Conservation (phyloP, 768 basidiomycete species). For the Tulasnella calospora region DNA sequence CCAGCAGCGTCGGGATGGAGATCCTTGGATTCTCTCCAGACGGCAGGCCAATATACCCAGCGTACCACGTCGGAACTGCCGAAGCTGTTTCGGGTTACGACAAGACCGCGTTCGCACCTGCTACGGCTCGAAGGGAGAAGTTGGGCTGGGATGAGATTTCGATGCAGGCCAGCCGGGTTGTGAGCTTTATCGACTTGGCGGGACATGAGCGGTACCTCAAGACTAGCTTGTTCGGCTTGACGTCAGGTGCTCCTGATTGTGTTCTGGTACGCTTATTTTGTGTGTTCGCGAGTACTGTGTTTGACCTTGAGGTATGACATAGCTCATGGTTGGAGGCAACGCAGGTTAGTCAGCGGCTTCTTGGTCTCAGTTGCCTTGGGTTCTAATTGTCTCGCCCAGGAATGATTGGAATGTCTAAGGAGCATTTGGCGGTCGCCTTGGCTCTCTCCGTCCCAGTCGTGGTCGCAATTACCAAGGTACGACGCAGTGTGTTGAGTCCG, state of each 20-base stretch:
- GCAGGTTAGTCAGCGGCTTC: conserved; percentile 44
- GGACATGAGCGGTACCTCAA: conserved; percentile 70
- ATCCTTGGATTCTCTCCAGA: conserved; percentile 81
- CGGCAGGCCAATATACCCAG: conserved; percentile 75
- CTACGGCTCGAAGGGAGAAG: conserved; percentile 62
- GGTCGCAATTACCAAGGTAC: conserved; percentile 89
- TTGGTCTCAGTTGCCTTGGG: not conserved
- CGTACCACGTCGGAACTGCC: conserved; percentile 35
- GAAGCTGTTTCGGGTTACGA: conserved; percentile 29
- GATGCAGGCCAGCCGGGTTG: conserved; percentile 79
- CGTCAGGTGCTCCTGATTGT: conserved; percentile 74
- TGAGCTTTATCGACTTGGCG: conserved; percentile 92
- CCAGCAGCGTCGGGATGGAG: conserved; percentile 97
- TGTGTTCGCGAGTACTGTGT: not conserved
- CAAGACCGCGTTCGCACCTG: conserved; percentile 19
- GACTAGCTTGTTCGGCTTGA: conserved; percentile 92
- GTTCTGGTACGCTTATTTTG: conserved; percentile 54
- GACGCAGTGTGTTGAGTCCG: conserved; percentile 12
- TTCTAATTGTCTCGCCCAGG: conserved; percentile 38
- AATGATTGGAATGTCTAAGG: conserved; percentile 87
- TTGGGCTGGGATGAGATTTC: conserved; percentile 96
- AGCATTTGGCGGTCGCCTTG: conserved; percentile 91
- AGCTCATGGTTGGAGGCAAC: conserved; percentile 88
- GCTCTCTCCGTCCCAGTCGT: conserved; percentile 91
- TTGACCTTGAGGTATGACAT: not conserved